Evolutionary conservation across 139 green algal species (phyloP).

Genomic region (Chlorella sp.): DNA sequence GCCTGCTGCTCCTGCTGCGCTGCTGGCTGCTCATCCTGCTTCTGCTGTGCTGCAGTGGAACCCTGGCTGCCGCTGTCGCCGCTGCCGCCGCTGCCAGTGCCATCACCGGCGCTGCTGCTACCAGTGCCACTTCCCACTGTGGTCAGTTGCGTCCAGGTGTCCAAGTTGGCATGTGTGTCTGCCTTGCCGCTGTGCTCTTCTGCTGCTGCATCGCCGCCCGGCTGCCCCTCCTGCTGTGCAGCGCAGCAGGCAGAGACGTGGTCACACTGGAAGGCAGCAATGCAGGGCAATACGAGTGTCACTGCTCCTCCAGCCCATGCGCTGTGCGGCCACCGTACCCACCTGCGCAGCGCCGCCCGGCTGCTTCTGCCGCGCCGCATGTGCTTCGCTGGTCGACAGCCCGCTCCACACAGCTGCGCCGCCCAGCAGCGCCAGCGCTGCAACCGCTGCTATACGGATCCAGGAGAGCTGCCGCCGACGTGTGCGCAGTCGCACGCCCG

Average conservation of each 20-base stretch:
- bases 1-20: background rate
- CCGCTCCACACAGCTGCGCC: slow-evolving; percentile 16
- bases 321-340: too few species aligned
- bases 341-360: background rate
- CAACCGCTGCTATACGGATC: background rate
- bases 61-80: background rate
- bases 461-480: background rate
- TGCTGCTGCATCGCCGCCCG: background rate
- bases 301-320: too few species aligned
- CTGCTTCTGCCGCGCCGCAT: background rate
- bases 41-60: background rate
- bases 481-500: background rate
- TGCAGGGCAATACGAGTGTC: background rate
- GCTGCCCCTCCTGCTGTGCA: background rate
- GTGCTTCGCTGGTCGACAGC: slow-evolving; percentile 13
- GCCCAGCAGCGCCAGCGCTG: slow-evolving; percentile 8
- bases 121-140: too few species aligned
- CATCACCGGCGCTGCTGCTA: background rate
- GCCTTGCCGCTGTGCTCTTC: background rate
- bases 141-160: background rate
- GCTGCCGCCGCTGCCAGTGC: background rate
- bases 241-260: background rate
- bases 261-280: background rate
- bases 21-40: background rate
- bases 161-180: background rate